Evolutionary conservation across 306 rosid species (phyloP).

Genomic region (Sesbania bispinosa): DNA sequence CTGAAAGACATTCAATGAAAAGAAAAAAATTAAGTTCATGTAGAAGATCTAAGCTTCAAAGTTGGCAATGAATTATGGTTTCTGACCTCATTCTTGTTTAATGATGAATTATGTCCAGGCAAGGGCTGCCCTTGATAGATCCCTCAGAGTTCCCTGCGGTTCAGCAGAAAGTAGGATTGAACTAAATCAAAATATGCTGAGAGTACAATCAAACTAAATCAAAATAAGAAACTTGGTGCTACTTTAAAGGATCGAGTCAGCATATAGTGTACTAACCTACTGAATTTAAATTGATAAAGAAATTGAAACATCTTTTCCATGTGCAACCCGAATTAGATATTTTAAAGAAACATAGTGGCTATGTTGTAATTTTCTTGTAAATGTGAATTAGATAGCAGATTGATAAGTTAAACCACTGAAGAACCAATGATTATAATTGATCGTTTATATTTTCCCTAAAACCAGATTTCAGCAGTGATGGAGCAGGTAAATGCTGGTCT

Average conservation of each 20-base stretch:
- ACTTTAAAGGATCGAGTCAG: neutral
- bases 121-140: slow-evolving; percentile 51
- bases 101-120: slow-evolving; percentile 42
- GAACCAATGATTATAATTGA: neutral
- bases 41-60: neutral
- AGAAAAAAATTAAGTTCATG: neutral
- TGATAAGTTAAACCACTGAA: neutral
- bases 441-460: neutral
- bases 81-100: slow-evolving; percentile 48
- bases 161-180: slow-evolving; percentile 4
- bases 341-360: neutral
- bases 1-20: slow-evolving; percentile 28
- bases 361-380: neutral
- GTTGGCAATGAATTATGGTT: neutral
- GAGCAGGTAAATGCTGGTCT: too few species aligned
- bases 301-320: neutral
- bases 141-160: slow-evolving; percentile 66
- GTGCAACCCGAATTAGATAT: neutral
- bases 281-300: neutral
- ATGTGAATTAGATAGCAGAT: neutral
- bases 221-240: slow-evolving; percentile 4
- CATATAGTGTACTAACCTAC: neutral
- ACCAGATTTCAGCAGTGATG: neutral
- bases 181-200: neutral
- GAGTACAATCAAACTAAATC: neutral